A percentile compares a stretch with the other conserved stretches of the same genome.
Conservation (phyloP, 768 basidiomycete species). For the Baorangia bicolor region DNA sequence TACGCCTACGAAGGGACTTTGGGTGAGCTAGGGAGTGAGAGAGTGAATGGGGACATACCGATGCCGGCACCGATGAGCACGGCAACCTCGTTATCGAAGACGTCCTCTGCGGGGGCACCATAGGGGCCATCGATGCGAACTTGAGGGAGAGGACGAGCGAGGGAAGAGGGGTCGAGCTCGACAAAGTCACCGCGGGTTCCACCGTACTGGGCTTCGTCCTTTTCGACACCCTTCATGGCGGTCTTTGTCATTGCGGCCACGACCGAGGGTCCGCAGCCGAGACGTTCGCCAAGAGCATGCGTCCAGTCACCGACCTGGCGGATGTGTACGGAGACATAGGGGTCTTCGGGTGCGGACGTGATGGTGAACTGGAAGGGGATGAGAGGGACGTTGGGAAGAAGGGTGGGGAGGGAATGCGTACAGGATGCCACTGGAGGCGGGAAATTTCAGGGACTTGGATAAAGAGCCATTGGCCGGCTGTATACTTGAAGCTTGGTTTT, state of each 20-base stretch:
- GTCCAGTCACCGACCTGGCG: slow-evolving; percentile 94
- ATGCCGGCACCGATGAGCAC: slow-evolving; percentile 94
- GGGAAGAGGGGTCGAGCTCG: slow-evolving; percentile 59
- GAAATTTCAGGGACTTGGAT: slow-evolving; percentile 87
- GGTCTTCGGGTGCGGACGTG: slow-evolving; percentile 92
- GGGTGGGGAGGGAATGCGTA: slow-evolving; percentile 39
- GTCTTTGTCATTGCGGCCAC: slow-evolving; percentile 77
- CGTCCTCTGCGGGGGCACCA: slow-evolving; percentile 91
- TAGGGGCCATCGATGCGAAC: slow-evolving; percentile 90
- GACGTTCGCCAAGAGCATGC: slow-evolving; percentile 75
- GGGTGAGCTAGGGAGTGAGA: background rate
- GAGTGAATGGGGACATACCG: slow-evolving; percentile 44
- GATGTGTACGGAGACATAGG: slow-evolving; percentile 89
- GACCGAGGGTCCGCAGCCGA: slow-evolving; percentile 77
- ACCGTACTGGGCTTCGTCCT: slow-evolving; percentile 44
- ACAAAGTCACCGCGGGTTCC: slow-evolving; percentile 75
- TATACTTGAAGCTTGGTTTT: slow-evolving; percentile 91
- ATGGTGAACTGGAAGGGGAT: slow-evolving; percentile 74
- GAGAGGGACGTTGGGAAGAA: background rate
- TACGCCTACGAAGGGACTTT: slow-evolving; percentile 51
- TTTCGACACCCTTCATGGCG: slow-evolving; percentile 75
- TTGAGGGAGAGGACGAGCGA: slow-evolving; percentile 56
- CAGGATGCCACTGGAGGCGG: slow-evolving; percentile 91
- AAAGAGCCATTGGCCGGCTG: slow-evolving; percentile 90
- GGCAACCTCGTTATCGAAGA: slow-evolving; percentile 82